These are phyloP conservation scores for Populus pruinosa DNA, from an alignment of 345 rosid species.

Conservation along the genomic window DNA sequence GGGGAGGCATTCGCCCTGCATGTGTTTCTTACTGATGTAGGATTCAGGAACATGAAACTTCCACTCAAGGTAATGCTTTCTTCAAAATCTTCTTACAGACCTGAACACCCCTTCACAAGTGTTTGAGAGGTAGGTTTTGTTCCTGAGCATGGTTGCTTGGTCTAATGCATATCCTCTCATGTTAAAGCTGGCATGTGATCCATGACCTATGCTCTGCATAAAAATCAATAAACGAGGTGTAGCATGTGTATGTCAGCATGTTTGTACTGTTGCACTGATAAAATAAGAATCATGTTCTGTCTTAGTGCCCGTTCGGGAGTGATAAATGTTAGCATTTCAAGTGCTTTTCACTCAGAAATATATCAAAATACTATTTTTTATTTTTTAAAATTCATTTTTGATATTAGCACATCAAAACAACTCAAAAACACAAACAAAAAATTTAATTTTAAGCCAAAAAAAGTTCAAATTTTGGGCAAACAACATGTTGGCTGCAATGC, in stretches of 20 bases:
- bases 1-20: background rate
- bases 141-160: background rate
- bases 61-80: background rate
- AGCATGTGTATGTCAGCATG: background rate
- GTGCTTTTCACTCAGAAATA: too few relatives aligned
- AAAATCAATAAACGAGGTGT: background rate
- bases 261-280: background rate
- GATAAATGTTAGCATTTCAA: too few relatives aligned
- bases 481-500: too few relatives aligned
- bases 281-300: background rate
- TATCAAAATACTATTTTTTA: too few relatives aligned
- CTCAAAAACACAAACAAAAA: too few relatives aligned
- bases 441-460: too few relatives aligned
- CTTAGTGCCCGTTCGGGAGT: too few relatives aligned
- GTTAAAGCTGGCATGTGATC: background rate
- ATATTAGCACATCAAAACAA: too few relatives aligned
- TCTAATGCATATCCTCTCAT: background rate
- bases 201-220: background rate
- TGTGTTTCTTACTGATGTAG: background rate
- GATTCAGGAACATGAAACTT: background rate
- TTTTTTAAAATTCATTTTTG: too few relatives aligned
- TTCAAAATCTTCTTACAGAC: background rate
- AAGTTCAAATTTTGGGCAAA: too few relatives aligned
- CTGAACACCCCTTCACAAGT: background rate
- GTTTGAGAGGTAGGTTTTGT: background rate